These are phyloP conservation scores for Nadsonia fulvescens DNA, from an alignment of 805 yeast genomes.

Conservation along the genomic window DNA sequence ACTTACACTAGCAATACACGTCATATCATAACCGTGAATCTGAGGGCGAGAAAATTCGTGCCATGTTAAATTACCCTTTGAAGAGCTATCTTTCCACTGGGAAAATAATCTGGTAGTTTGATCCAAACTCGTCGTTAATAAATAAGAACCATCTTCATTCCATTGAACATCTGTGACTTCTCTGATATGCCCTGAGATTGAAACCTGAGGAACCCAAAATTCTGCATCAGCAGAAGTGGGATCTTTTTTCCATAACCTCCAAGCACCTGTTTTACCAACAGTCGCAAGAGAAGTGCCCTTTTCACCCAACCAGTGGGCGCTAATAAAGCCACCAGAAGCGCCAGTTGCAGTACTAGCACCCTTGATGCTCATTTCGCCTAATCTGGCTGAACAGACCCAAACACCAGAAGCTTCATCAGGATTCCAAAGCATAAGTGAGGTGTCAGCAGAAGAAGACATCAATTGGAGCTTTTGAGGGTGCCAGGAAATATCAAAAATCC, in stretches of 20 bases:
- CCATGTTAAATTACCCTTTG: slow-evolving; percentile 32
- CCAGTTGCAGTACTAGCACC: slow-evolving; percentile 99
- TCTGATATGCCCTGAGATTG: slow-evolving; percentile 59
- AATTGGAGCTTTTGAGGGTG: slow-evolving; percentile 43
- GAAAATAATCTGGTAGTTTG: slow-evolving; percentile 83
- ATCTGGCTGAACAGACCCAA: slow-evolving; percentile 65
- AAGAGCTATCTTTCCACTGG: slow-evolving; percentile 27
- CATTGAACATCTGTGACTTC: slow-evolving; percentile 68
- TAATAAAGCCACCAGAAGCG: slow-evolving; percentile 62
- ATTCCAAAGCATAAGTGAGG: slow-evolving; percentile 86
- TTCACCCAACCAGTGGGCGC: slow-evolving; percentile 48
- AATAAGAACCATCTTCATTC: slow-evolving; percentile 40
- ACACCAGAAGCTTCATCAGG: slow-evolving; percentile 75
- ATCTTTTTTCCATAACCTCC: slow-evolving; percentile 51
- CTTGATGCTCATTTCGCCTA: slow-evolving; percentile 86
- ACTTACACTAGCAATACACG: slow-evolving; percentile 47
- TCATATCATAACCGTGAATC: slow-evolving; percentile 96
- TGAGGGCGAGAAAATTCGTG: slow-evolving; percentile 93
- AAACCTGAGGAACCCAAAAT: slow-evolving; percentile 24
- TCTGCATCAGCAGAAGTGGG: slow-evolving; percentile 17
- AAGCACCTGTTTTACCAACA: slow-evolving; percentile 83
- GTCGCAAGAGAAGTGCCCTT: slow-evolving; percentile 33
- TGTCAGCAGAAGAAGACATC: slow-evolving; percentile 80
- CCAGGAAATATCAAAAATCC: slow-evolving; percentile 83
- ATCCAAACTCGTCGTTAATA: slow-evolving; percentile 69